Base-by-base conservation (phyloP, 2,329 filamentous ascomycete species). In the Stachybotrys chartarum region DNA sequence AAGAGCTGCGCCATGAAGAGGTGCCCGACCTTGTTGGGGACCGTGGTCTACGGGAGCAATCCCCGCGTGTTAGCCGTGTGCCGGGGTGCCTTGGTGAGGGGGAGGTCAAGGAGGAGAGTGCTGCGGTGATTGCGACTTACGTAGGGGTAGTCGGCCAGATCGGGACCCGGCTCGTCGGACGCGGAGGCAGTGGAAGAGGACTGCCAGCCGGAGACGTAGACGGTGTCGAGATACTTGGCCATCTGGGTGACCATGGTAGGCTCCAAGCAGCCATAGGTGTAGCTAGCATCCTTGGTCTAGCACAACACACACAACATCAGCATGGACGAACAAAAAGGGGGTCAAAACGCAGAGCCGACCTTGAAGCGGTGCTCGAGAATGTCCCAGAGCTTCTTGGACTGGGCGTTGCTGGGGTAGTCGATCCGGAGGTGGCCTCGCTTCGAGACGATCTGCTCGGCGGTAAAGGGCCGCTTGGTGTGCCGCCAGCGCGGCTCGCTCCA, bases 201-300 rank as follows among this genome's bases (percentile, higher is more conserved):
- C 76, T 99, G 94, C 94, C 94, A 99, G 61, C 94, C 94, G 54
- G 94, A 97, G 59, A 99, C 94, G 72, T 99, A 99, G 70, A 99
- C 90, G 39, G 94, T 99, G 70, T 99, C 94, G 59, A 99, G 82
- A 73, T 95, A 97, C 76, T 97, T 96, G 66, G 93, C 93, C 94
- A 99, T 99, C 74, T 99, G 94, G 31, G 94, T 97, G 70, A 99
- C 83, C 90, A 97, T 97, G 55, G 96, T 96, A 11, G 94, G 94
- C 70, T 99, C 94, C 61, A 99, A 81, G 76, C 94, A 97, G 67
- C 94, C 94, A 70, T 97, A 99, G 56, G 94, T 99, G 78, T 87
- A 96, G 75, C 90, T 95, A 51, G 90, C 90, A 68, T 94, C 88
- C 66, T 85, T 84, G 68, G 82, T 88, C 90, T 96, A 63, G 24